These are phyloP conservation scores for Scheffersomyces insectosa DNA, from an alignment of 1,139 yeast genomes.

Conservation along the genomic window DNA sequence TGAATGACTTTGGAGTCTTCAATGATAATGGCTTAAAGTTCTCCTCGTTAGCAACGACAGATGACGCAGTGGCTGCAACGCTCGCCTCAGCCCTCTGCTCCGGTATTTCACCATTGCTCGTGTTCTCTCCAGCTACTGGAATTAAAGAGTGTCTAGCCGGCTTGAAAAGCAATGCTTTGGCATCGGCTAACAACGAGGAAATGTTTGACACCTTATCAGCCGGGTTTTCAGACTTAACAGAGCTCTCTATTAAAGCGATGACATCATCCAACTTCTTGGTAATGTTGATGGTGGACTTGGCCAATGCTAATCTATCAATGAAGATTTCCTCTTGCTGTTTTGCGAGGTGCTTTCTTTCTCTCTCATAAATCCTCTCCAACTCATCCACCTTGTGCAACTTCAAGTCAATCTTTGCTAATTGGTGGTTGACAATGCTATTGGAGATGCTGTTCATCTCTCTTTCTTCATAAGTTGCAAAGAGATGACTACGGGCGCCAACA, in stretches of 20 bases:
- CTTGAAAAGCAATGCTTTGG: constrained; percentile 49
- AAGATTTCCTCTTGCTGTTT: constrained; percentile 81
- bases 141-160: constrained; percentile 45
- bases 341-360: constrained; percentile 72
- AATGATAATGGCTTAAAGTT: constrained; percentile 70
- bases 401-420: constrained; percentile 72
- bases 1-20: constrained; percentile 80
- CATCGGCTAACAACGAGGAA: constrained; percentile 40
- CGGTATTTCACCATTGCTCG: constrained; percentile 12
- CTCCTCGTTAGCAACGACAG: constrained; percentile 15
- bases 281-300: constrained; percentile 57
- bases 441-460: constrained; percentile 68
- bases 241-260: constrained; percentile 32
- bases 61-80: constrained; percentile 6
- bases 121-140: constrained; percentile 16
- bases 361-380: constrained; percentile 76
- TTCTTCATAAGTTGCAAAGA: constrained; percentile 82
- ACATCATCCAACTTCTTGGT: constrained; percentile 51
- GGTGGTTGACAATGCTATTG: constrained; percentile 64
- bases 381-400: constrained; percentile 70
- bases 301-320: constrained; percentile 73
- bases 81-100: constrained; percentile 13
- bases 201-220: constrained; percentile 14
- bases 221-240: constrained; percentile 3
- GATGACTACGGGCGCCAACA: constrained; percentile 79